These are phyloP conservation scores for Datura wrightii DNA, from an alignment of 257 asterid species.

Conservation along the genomic window DNA sequence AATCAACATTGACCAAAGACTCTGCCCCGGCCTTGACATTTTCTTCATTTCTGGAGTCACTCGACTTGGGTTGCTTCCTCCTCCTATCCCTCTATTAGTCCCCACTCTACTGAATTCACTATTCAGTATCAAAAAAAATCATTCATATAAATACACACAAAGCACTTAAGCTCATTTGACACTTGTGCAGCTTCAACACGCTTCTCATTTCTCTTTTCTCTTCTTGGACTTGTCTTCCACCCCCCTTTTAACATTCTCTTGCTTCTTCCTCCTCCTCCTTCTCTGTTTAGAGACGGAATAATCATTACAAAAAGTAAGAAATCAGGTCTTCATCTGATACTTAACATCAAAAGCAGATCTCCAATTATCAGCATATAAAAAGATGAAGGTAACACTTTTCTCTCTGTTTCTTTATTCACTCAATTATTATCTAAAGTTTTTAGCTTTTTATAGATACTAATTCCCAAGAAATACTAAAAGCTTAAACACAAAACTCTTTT, in stretches of 20 bases:
- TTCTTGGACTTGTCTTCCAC: not conserved
- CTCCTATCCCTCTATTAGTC: not conserved
- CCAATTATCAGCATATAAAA: not conserved
- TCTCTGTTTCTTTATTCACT: not conserved
- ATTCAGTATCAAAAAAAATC: not conserved
- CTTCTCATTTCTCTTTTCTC: not conserved
- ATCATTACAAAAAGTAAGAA: not conserved
- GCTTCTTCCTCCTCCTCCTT: not conserved
- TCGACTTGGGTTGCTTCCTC: conserved; percentile 16
- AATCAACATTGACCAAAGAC: not conserved
- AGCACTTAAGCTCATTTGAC: not conserved
- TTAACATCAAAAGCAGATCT: not conserved
- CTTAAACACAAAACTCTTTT: not conserved
- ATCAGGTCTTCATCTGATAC: not conserved
- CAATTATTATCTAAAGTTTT: not conserved
- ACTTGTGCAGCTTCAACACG: not conserved
- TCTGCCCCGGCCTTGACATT: not conserved
- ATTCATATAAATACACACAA: not conserved
- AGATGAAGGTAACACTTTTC: conserved; percentile 3
- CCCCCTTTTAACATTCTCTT: not conserved
- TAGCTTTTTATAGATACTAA: not conserved
- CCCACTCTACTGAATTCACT: not conserved
- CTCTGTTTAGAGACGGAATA: not conserved
- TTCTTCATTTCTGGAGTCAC: not conserved
- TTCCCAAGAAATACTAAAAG: not conserved